These are phyloP conservation scores for Fusarium buharicum DNA, from an alignment of 2,329 filamentous ascomycete genomes.

Conservation along the genomic window DNA sequence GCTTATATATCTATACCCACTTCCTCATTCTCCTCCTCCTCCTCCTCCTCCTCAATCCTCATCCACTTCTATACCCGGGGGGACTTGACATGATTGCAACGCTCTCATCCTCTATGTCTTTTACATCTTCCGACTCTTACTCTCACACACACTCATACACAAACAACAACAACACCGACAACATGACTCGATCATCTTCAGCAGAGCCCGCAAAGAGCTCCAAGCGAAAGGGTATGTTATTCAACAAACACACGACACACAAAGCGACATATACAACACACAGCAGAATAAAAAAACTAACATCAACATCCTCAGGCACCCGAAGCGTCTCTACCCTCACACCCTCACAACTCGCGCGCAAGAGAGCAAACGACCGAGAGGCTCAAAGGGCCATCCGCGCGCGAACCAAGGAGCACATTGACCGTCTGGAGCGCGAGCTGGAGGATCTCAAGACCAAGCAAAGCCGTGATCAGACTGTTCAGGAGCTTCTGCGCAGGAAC, in stretches of 20 bases:
- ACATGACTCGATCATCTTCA: slow-evolving; percentile 56
- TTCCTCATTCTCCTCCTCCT: slow-evolving; percentile 15
- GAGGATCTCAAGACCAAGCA: slow-evolving; percentile 71
- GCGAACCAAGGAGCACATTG: slow-evolving; percentile 87
- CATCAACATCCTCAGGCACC: slow-evolving; percentile 56
- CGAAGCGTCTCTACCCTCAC: slow-evolving; percentile 88
- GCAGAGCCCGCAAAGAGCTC: slow-evolving; percentile 56
- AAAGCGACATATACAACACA: slow-evolving; percentile 16
- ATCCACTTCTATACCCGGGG: not conserved
- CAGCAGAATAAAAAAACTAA: not conserved
- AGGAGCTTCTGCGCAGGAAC: slow-evolving; percentile 63
- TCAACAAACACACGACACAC: slow-evolving; percentile 1
- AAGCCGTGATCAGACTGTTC: slow-evolving; percentile 61
- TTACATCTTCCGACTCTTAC: slow-evolving; percentile 14
- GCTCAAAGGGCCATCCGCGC: slow-evolving; percentile 89
- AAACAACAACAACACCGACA: slow-evolving; percentile 29
- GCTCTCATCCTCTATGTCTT: slow-evolving; percentile 26
- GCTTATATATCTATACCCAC: slow-evolving; percentile 25
- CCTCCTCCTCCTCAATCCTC: too few relatives aligned
- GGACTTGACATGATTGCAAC: slow-evolving; percentile 35
- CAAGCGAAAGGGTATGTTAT: slow-evolving; percentile 59
- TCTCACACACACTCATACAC: not conserved
- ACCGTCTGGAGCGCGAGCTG: slow-evolving; percentile 78
- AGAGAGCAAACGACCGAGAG: slow-evolving; percentile 90
- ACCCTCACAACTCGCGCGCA: slow-evolving; percentile 87